Evolutionary conservation across 2,329 filamentous ascomycete species (phyloP), one percentile per base, ranked within the genome.

Genomic region (Monosporascus sp.): DNA sequence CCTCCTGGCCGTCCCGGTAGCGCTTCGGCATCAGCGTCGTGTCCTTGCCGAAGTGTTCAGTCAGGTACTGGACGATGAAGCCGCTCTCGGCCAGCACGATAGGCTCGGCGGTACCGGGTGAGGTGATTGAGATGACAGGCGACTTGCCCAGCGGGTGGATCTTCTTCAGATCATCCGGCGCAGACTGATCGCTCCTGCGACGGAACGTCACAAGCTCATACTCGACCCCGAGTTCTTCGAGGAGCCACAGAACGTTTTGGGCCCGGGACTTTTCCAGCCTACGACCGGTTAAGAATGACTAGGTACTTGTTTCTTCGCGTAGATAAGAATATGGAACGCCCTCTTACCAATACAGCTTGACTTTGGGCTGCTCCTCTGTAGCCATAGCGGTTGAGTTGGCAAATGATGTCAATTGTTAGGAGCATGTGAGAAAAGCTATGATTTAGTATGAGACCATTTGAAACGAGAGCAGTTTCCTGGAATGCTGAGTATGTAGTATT

Each of bases 101-200:
- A 2, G 79, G 74, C 59, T 79, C 67, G 6, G 61, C 51, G 17
- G 60, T 56, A 51, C 61, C 72, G 0, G 73, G 61, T 0, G 74
- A 67, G n/a, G 71, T 73, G 61, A 97, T 76, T 8, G 81, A 82
- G 59, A 97, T 74, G 43, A 93, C 74, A 0, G 93, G 93, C 1
- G 90, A 91, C 69, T 96, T 96, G 57, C 93, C 93, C 4, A 97
- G 78, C 0, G 90, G 87, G 65, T 96, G 91, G 38, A 96, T 73
- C 58, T 89, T 78, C 65, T 88, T 86, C 46, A 97, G 79, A 63
- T 89, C 87, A 0, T 83, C 75, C 3, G 90, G 89, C 1, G 92
- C 92, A n/a, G 89, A 76, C 62, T 76, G 79, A 53, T 74, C 65
- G 52, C 71, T 73, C 58, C 77, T 68, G 51, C 92, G 86, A 69